These are phyloP conservation scores for Euptelea pleiosperma DNA, from an alignment of 164 flowering plant genomes.

Conservation along the genomic window DNA sequence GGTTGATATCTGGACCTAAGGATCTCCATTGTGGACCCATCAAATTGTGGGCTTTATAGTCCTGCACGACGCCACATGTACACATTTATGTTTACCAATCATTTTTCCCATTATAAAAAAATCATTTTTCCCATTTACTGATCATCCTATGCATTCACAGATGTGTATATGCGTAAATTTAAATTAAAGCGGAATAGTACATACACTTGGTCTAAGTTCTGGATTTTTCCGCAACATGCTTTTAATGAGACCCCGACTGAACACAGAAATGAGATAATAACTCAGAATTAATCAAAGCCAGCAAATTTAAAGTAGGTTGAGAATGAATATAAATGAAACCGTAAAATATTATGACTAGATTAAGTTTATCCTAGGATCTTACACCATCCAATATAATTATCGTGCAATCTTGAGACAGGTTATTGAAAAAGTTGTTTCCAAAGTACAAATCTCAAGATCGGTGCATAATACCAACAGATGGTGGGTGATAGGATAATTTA, in stretches of 20 bases:
- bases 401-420: too few relatives aligned
- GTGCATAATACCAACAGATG: too few relatives aligned
- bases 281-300: conserved; percentile 7
- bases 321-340: background rate
- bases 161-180: background rate
- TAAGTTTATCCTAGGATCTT: background rate
- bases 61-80: background rate
- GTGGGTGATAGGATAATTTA: too few relatives aligned
- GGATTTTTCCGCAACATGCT: conserved; percentile 98
- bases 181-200: conserved; percentile 20
- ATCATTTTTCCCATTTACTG: background rate
- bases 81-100: background rate
- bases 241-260: conserved; percentile 88
- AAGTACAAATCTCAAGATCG: background rate
- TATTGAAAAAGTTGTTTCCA: too few relatives aligned
- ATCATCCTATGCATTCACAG: background rate
- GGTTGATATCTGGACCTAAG: background rate
- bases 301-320: background rate
- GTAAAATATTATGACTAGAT: background rate
- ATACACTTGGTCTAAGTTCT: conserved; percentile 92
- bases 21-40: background rate
- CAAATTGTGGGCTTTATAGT: background rate
- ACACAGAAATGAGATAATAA: conserved; percentile 18
- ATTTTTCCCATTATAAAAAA: too few relatives aligned
- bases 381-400: background rate